Evolutionary conservation across 148 eudicot genomes (phyloP), one percentile per base, ranked within the genome.

Genomic region (Drosera capensis): DNA sequence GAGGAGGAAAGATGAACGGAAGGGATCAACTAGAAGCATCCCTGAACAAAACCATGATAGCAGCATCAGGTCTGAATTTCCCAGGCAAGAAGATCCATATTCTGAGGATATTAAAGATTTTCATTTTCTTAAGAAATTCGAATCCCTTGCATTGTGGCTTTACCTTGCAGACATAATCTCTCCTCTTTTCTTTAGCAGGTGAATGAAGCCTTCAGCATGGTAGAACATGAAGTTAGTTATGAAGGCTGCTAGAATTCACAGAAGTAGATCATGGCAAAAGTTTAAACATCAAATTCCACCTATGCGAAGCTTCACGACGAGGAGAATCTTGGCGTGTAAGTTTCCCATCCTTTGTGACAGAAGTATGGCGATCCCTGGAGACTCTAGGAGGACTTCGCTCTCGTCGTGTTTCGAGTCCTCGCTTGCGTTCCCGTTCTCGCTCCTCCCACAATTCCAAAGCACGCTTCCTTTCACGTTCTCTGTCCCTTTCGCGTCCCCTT

Each of bases 141-240:
- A 65, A 58, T 68, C 77, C 70, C 69, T 62, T 70, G 61, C 52
- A 51, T 48, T 59, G 60, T 54, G 55, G 57, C 60, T 75, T 75
- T 90, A 90, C 97, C 97, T 90, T 90, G 97, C 97, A 90, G 60
- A 55, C 56, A 84, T 90, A 90, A 46, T 90, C 97, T 65, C 93
- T 90, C 70, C 87, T 78, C 79, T 76, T 76, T 61, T 77, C 92
- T 74, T 71, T 84, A 65, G 78, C 84, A 50, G 95, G 97, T 65
- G 97, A 90, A 57, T 60, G 97, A 48, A 67, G 84, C 97, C 97
- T 88, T 88, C 94, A 88, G 83, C 59, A 86, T 79, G 74, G 73
- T 51, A 81, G 83, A 84, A 67, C 75, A 88, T 64, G 68, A 67
- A 49, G 90, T 88, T 84, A 88, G 96, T 72, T 52, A 64, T 17